These are phyloP conservation scores for Talinum fruticosum DNA, from an alignment of 148 eudicot species.

Conservation along the genomic window DNA sequence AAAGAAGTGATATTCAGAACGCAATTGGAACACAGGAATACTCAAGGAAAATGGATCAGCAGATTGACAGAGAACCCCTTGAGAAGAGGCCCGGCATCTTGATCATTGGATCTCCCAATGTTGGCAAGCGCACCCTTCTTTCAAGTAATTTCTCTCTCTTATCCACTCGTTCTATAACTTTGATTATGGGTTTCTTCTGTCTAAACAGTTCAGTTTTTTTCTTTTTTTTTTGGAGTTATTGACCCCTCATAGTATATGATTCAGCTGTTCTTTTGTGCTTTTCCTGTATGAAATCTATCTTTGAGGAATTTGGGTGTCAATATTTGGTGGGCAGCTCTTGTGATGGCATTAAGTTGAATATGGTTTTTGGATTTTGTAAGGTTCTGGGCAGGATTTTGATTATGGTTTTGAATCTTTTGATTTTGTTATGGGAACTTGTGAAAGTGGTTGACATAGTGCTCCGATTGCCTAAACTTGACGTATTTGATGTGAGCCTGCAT, in stretches of 20 bases:
- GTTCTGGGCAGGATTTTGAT: too few relatives aligned
- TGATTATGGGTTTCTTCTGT: neutral
- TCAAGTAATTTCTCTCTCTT: constrained; percentile 48
- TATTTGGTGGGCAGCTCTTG: neutral
- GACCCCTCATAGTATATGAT: neutral
- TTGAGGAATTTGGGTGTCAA: neutral
- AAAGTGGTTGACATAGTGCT: neutral
- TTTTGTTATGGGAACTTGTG: neutral
- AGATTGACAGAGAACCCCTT: constrained; percentile 31
- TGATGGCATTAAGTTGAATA: neutral
- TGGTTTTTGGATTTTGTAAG: neutral
- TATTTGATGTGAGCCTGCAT: neutral
- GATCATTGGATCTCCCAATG: constrained; percentile 69
- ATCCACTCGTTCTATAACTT: neutral
- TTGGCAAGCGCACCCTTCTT: constrained; percentile 82
- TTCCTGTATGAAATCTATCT: neutral
- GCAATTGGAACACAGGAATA: too few relatives aligned
- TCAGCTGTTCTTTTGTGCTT: neutral
- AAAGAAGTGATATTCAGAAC: neutral
- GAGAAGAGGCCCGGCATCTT: constrained; percentile 65
- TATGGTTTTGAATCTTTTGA: neutral
- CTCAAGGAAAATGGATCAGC: constrained; percentile 3
- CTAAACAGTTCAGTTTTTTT: neutral
- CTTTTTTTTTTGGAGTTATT: neutral
- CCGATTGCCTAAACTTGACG: neutral